Base-by-base conservation (phyloP, 768 basidiomycete species). In the Pulveroboletus sp. region DNA sequence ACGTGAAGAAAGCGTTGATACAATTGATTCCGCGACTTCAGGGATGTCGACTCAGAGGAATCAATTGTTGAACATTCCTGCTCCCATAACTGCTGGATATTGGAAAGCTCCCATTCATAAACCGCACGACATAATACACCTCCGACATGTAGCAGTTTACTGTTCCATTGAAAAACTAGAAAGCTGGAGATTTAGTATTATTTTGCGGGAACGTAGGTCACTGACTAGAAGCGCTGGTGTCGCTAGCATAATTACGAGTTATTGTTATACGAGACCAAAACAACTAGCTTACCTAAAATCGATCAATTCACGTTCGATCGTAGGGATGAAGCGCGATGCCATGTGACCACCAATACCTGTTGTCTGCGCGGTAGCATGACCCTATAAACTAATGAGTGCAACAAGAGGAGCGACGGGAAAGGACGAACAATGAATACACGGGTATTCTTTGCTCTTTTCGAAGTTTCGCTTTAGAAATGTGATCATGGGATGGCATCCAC, bases 231-330 rank as follows among this genome's bases (percentile, higher is more conserved):
- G n/a, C n/a, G n/a, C n/a, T n/a, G n/a, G n/a, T n/a, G n/a, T n/a
- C n/a, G n/a, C n/a, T n/a, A n/a, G n/a, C n/a, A n/a, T n/a, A n/a
- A n/a, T n/a, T n/a, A n/a, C n/a, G n/a, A n/a, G n/a, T n/a, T n/a
- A n/a, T n/a, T n/a, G n/a, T n/a, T n/a, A n/a, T n/a, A n/a, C n/a
- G n/a, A n/a, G 25, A 27, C 25, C 23, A 41, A 36, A 37, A 32
- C 13, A 34, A 17, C 4, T 2, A n/a, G 17, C 83, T 67, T 60
- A 90, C 85, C 92, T 85, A 24, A 94, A 72, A 67, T 91, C 93
- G 53, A 94, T 87, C 0, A 87, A 87, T 69, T 98, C 95, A 52
- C 94, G 80, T 66, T 98, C 94, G 8, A 98, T 94, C 0, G 94
- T 97, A 9, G 92, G 90, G 49, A 98, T 94, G 62, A 97, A 97